phyloP scores from a whole-genome alignment of 1,284 basidiomycete genomes.

The Naganishia liquefaciens region DNA sequence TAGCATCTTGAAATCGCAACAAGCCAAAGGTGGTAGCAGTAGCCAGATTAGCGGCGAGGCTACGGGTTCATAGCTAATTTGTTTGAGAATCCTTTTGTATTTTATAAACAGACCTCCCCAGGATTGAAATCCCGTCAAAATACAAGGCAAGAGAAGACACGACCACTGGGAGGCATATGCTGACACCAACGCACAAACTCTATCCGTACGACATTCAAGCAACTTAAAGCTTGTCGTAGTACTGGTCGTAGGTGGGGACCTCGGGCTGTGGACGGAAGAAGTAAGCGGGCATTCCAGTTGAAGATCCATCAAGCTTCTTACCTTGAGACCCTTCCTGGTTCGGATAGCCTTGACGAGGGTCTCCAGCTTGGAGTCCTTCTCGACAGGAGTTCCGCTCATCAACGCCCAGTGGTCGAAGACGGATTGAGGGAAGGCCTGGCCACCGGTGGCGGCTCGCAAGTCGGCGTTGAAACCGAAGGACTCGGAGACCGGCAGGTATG shows the following conservation, averaged over 20 bases:
- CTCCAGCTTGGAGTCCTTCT: conserved; percentile 78
- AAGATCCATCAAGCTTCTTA: conserved; percentile 43
- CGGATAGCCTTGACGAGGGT: conserved; percentile 82
- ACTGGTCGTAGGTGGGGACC: conserved; percentile 77
- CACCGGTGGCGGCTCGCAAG: conserved; percentile 86
- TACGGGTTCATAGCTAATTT: background rate
- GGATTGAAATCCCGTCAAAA: conserved; percentile 26
- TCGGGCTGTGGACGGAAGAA: conserved; percentile 60
- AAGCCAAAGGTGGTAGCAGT: background rate
- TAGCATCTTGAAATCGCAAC: no score
- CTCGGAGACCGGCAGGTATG: conserved; percentile 93
- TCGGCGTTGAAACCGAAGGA: conserved; percentile 99
- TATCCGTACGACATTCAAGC: conserved; percentile 16
- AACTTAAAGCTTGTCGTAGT: conserved; percentile 79
- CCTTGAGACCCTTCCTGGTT: conserved; percentile 50
- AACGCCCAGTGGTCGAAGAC: conserved; percentile 92
- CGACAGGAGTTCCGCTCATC: conserved; percentile 65
- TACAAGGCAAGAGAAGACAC: conserved; percentile 30
- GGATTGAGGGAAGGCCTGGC: conserved; percentile 96
- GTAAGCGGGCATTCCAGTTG: conserved; percentile 2
- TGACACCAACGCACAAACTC: conserved; percentile 22
- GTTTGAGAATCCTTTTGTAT: conserved; percentile 28
- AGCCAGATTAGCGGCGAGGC: no score
- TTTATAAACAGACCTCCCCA: conserved; percentile 27
- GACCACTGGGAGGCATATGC: conserved; percentile 26